Percentiles rank a stretch among this genome's conserved stretches.
Evolutionary conservation across 2,329 filamentous ascomycete species (phyloP).

Genomic region (Penicillium frequentans): DNA sequence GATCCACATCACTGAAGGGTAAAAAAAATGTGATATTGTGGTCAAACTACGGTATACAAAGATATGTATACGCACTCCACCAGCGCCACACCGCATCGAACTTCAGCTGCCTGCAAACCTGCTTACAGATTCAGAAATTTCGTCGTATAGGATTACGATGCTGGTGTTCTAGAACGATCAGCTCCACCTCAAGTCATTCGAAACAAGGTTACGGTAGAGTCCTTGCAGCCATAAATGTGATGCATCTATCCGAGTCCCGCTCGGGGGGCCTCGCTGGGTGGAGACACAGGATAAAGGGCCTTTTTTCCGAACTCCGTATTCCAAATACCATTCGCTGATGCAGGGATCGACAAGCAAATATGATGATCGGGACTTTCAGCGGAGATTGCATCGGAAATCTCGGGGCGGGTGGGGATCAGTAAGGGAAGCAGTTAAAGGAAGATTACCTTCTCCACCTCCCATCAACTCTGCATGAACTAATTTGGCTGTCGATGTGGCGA

Average conservation of each 20-base stretch:
- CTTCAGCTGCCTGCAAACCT: not conserved
- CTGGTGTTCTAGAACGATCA: not conserved
- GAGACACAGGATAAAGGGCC: conserved; percentile 24
- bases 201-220: not conserved
- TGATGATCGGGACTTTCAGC: not conserved
- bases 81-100: not conserved
- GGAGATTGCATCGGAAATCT: not conserved
- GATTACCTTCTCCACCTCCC: no score
- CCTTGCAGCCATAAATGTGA: not conserved
- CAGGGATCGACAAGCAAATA: not conserved
- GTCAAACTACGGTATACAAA: not conserved
- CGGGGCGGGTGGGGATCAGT: not conserved
- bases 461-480: no score
- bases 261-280: not conserved
- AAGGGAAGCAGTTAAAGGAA: not conserved
- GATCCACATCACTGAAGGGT: not conserved
- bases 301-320: conserved; percentile 24
- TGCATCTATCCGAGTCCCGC: not conserved
- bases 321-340: not conserved
- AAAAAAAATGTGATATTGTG: not conserved
- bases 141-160: not conserved
- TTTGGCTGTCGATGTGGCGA: no score
- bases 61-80: not conserved
- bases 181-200: not conserved
- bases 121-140: not conserved